Evolutionary conservation across 331 rosid species (phyloP), one percentile per base, ranked within the genome.

Genomic region (Quercus phellos): DNA sequence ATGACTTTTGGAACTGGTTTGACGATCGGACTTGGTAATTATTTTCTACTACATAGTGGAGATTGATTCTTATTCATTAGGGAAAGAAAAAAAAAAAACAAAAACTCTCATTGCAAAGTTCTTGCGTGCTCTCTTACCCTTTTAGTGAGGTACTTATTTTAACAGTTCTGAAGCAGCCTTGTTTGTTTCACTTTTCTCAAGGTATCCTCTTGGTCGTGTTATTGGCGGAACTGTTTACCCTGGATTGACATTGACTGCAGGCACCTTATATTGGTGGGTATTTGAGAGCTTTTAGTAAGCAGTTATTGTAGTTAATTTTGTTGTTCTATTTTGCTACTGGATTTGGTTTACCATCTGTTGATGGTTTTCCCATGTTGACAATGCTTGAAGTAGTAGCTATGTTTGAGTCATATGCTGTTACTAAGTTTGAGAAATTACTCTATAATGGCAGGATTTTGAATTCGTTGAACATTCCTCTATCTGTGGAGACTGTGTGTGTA

Each of bases 141-240:
- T 70, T 75, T 55, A 59, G 43, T 69, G 38, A 17, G 78, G 63
- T 70, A 38, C 55, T 79, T 81, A 61, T 18, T 58, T 69, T 69
- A 78, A 74, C 70, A 12, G 58, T 78, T 73, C 55, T 80, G 26
- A 74, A 8, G 42, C 19, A 82, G 22, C 74, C 59, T 82, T 51
- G 75, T 69, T 35, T 32, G 5, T 46, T 6, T 72, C 72, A 35
- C 29, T 79, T 64, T 76, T 70, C 82, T 82, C 42, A 75, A 93
- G 99, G 99, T 94, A 94, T 92, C 99, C 99, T 79, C 99, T 94
- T 71, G 99, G 99, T 56, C 97, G 99, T 72, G 99, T 94, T 78
- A 92, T 94, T 68, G 99, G 99, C 54, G 99, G 99, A 80, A 94
- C 98, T 68, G 99, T 94, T 82, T 94, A 90, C 86, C 99, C 99